phyloP scores from a whole-genome alignment of 2,329 filamentous ascomycete species.

The Penicillium sp. region DNA sequence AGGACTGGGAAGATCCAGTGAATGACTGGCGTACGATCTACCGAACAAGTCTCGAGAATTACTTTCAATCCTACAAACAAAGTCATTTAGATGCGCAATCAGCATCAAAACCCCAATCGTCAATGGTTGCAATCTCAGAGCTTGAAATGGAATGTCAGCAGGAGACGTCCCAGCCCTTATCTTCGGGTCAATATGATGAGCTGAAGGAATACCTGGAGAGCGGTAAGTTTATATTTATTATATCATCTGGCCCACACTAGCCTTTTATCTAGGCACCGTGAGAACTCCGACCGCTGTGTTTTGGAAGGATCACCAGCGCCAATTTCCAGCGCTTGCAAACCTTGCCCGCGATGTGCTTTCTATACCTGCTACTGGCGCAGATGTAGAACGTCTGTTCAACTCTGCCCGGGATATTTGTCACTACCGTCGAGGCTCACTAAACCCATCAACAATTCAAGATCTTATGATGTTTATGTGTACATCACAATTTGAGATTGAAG shows the following conservation, averaged over 20 bases:
- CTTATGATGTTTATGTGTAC: background rate
- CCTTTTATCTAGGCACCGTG: background rate
- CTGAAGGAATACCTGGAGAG: background rate
- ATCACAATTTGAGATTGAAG: background rate
- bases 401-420: background rate
- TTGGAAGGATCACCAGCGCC: background rate
- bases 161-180: background rate
- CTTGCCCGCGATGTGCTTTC: background rate
- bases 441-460: background rate
- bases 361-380: background rate
- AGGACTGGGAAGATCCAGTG: constrained; percentile 5
- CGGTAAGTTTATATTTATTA: background rate
- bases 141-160: background rate
- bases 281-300: background rate
- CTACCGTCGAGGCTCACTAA: no score
- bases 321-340: background rate
- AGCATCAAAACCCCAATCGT: background rate
- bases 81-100: background rate
- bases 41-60: background rate
- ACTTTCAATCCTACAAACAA: constrained; percentile 1
- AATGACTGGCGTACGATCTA: background rate
- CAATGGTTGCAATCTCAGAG: background rate
- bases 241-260: background rate
- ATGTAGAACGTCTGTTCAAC: background rate
- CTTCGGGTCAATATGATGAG: background rate